A percentile compares a stretch with the other conserved stretches of the same genome.
Conservation (phyloP, 2,329 filamentous ascomycete species). For the Graphilbum fragrans region DNA sequence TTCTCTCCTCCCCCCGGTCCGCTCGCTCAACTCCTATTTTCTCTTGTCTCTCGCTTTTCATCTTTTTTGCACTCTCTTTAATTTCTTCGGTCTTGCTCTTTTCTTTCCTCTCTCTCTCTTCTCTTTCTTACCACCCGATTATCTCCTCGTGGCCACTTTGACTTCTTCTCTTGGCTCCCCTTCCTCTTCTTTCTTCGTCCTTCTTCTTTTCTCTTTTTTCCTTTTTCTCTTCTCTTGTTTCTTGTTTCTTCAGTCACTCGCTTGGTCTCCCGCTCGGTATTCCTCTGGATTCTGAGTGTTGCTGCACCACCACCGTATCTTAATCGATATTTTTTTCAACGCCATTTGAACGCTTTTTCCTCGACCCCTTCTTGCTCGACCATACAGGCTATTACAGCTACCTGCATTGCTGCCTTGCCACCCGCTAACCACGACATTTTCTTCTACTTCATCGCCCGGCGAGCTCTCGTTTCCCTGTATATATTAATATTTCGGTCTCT, state of each 20-base stretch:
- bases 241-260: conserved; percentile 4
- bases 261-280: background rate
- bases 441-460: too few relatives aligned
- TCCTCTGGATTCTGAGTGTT: background rate
- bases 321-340: background rate
- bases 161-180: conserved; percentile 16
- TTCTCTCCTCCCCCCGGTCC: conserved; percentile 4
- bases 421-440: too few relatives aligned
- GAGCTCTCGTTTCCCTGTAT: too few relatives aligned
- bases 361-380: background rate
- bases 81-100: conserved; percentile 10
- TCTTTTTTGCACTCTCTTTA: background rate
- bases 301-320: background rate
- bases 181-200: conserved; percentile 18
- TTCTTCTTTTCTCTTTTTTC: conserved; percentile 19
- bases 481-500: too few relatives aligned
- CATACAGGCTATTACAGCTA: background rate
- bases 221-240: conserved; percentile 13
- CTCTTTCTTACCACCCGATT: background rate
- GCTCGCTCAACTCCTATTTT: conserved; percentile 7
- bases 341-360: background rate
- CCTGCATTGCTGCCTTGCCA: too few relatives aligned
- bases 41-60: conserved; percentile 9
- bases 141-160: conserved; percentile 10
- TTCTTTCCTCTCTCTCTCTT: background rate